phyloP scores from a whole-genome alignment of 306 rosid genomes.

The Prunus mume region DNA sequence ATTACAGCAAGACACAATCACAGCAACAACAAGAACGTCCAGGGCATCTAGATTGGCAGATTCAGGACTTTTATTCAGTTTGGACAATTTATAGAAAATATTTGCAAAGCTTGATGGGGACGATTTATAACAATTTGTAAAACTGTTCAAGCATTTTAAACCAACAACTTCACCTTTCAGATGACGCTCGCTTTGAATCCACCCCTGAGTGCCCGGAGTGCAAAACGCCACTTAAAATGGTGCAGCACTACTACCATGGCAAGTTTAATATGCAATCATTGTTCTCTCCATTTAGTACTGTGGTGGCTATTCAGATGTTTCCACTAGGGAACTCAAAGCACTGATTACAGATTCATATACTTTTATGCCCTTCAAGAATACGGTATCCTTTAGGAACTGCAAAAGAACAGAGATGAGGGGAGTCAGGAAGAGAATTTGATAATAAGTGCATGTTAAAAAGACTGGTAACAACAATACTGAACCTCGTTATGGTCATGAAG shows the following conservation, averaged over 20 bases:
- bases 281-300: neutral
- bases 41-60: neutral
- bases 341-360: conserved; percentile 84
- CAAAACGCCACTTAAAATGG: neutral
- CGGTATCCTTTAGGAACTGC: conserved; percentile 70
- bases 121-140: neutral
- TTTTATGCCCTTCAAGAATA: conserved; percentile 69
- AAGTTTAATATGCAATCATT: neutral
- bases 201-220: neutral
- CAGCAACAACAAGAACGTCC: neutral
- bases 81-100: neutral
- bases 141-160: neutral
- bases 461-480: conserved; percentile 11
- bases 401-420: conserved; percentile 20
- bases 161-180: neutral
- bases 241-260: neutral
- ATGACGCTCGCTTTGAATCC: neutral
- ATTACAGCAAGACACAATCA: neutral
- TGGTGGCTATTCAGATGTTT: conserved; percentile 30
- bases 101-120: neutral
- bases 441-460: neutral
- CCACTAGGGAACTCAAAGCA: conserved; percentile 63
- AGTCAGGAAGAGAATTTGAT: conserved; percentile 6
- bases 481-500: conserved; percentile 97
- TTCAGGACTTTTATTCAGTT: neutral